These are phyloP conservation scores for Psilocybe cubensis DNA, from an alignment of 768 basidiomycete genomes.

Conservation along the genomic window DNA sequence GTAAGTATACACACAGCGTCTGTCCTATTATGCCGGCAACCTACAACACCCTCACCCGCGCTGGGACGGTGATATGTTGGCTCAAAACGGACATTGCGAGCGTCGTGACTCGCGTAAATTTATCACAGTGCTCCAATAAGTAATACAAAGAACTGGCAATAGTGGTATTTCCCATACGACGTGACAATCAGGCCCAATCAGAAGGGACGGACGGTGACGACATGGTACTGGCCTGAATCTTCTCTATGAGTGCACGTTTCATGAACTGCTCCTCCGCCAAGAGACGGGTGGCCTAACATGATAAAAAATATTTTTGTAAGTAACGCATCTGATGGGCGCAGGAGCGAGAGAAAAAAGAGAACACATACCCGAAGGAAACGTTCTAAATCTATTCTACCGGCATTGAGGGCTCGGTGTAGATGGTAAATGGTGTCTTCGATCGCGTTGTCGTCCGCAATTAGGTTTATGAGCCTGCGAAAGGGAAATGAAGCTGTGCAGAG, in stretches of 20 bases:
- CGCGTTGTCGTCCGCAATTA: conserved; percentile 99
- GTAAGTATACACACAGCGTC: not conserved
- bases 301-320: conserved; percentile 11
- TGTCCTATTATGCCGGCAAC: not conserved
- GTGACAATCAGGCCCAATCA: conserved; percentile 38
- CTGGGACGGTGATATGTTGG: not conserved
- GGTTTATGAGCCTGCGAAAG: conserved; percentile 76
- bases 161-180: not conserved
- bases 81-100: conserved; percentile 2
- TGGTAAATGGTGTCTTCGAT: conserved; percentile 99
- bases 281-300: conserved; percentile 72
- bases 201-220: conserved; percentile 38
- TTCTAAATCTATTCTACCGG: conserved; percentile 91
- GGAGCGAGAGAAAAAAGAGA: conserved; percentile 8
- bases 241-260: conserved; percentile 93
- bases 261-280: conserved; percentile 96
- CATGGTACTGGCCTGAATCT: conserved; percentile 70
- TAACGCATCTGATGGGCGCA: conserved; percentile 9
- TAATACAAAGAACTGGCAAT: not conserved
- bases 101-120: conserved; percentile 2
- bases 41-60: not conserved
- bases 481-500: conserved; percentile 11
- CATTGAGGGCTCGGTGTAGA: conserved; percentile 89
- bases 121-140: not conserved
- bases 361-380: conserved; percentile 83